These are phyloP conservation scores for Myotisia sp. DNA, from an alignment of 2,329 filamentous ascomycete genomes.

Conservation along the genomic window DNA sequence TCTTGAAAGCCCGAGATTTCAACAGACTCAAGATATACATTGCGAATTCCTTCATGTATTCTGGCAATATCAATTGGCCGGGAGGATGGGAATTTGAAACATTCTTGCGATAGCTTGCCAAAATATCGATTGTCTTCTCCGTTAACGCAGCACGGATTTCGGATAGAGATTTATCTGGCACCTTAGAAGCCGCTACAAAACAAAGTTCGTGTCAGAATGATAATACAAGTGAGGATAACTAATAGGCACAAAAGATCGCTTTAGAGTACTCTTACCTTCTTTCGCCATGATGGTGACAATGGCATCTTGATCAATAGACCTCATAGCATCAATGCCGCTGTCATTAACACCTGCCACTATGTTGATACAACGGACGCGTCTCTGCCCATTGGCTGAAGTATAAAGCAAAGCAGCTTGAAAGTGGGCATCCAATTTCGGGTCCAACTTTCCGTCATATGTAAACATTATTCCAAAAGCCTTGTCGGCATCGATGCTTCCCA, in stretches of 20 bases:
- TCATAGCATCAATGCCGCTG: slow-evolving; percentile 67
- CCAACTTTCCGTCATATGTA: slow-evolving; percentile 92
- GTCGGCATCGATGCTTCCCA: slow-evolving; percentile 82
- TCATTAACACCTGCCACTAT: slow-evolving; percentile 86
- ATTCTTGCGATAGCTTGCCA: slow-evolving; percentile 84
- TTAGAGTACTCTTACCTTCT: slow-evolving; percentile 39
- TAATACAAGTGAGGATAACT: not conserved
- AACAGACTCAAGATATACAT: slow-evolving; percentile 89
- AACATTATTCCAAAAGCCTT: slow-evolving; percentile 88
- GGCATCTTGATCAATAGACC: slow-evolving; percentile 90
- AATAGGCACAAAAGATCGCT: too few relatives aligned
- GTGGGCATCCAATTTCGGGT: slow-evolving; percentile 88
- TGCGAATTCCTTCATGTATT: slow-evolving; percentile 87
- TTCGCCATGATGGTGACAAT: slow-evolving; percentile 81
- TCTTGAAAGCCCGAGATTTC: slow-evolving; percentile 86
- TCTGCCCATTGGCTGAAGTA: slow-evolving; percentile 77
- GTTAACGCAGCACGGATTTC: slow-evolving; percentile 71
- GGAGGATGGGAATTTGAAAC: slow-evolving; percentile 77
- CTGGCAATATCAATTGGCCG: slow-evolving; percentile 84
- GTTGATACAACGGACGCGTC: slow-evolving; percentile 84
- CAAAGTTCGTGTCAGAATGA: slow-evolving; percentile 14
- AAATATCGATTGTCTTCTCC: slow-evolving; percentile 84
- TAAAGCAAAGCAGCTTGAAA: slow-evolving; percentile 94
- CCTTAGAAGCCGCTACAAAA: slow-evolving; percentile 57
- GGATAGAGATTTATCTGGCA: slow-evolving; percentile 62